phyloP scores from a whole-genome alignment of 202 grass and related monocot species.

The Bolboschoenoplectus hybrid region DNA sequence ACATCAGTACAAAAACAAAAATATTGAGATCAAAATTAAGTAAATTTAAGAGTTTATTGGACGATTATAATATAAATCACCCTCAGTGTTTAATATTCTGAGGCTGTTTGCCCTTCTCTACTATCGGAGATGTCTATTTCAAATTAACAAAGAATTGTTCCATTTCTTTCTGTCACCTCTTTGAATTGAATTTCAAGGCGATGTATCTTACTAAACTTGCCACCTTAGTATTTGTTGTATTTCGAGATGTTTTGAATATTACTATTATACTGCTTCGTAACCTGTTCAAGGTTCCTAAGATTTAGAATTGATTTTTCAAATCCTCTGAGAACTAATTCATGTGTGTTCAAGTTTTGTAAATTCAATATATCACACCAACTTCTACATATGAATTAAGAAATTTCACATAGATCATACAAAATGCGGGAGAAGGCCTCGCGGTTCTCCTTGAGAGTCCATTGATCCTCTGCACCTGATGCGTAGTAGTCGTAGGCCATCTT shows the following conservation, averaged over 20 bases:
- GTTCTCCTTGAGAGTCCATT: conserved; percentile 94
- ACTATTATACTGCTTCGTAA: not conserved
- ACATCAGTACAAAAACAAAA: conserved; percentile 16
- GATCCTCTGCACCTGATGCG: conserved; percentile 85
- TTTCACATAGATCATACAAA: conserved; percentile 49
- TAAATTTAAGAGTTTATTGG: not conserved
- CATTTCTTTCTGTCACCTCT: not conserved
- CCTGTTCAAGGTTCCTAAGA: not conserved
- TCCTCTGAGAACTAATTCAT: not conserved
- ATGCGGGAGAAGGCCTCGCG: conserved; percentile 87
- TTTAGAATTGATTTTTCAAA: not conserved
- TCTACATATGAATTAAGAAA: not conserved
- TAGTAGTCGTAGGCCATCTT: conserved; percentile 97
- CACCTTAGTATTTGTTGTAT: not conserved
- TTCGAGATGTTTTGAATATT: not conserved
- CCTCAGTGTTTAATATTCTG: not conserved
- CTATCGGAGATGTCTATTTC: not conserved
- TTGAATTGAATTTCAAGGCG: not conserved
- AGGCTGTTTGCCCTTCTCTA: not conserved
- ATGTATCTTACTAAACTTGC: not conserved
- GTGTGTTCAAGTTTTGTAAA: not conserved
- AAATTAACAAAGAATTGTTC: not conserved
- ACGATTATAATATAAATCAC: conserved; percentile 17
- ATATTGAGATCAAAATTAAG: not conserved
- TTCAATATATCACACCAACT: not conserved